phyloP scores from a whole-genome alignment of 495 filamentous ascomycete species.

The Penicillium crystallinum region DNA sequence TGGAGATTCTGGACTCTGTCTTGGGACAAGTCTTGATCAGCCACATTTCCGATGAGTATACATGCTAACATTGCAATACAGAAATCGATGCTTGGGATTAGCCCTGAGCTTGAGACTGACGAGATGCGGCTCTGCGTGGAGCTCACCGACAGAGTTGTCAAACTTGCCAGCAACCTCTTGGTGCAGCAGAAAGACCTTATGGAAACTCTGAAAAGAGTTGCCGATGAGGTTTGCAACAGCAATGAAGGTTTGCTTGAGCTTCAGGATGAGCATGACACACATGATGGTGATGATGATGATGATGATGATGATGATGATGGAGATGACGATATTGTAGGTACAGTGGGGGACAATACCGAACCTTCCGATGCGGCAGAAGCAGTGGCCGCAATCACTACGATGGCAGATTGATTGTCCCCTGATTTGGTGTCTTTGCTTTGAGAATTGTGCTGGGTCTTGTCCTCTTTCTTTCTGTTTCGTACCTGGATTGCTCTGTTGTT shows the following conservation, averaged over 20 bases:
- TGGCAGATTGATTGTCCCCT: no score
- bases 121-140: neutral
- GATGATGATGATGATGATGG: neutral
- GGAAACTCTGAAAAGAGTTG: neutral
- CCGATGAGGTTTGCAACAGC: neutral
- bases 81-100: neutral
- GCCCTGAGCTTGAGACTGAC: no score
- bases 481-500: neutral
- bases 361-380: no score
- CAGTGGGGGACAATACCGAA: no score
- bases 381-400: no score
- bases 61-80: neutral
- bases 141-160: neutral
- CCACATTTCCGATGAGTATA: neutral
- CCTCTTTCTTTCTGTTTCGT: no score
- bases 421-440: no score
- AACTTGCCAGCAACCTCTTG: neutral
- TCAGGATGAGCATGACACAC: neutral
- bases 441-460: no score
- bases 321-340: neutral
- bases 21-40: neutral
- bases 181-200: neutral
- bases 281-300: neutral
- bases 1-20: neutral
- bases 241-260: neutral